Base-by-base conservation (phyloP, 306 rosid species). In the Rosa chinensis region DNA sequence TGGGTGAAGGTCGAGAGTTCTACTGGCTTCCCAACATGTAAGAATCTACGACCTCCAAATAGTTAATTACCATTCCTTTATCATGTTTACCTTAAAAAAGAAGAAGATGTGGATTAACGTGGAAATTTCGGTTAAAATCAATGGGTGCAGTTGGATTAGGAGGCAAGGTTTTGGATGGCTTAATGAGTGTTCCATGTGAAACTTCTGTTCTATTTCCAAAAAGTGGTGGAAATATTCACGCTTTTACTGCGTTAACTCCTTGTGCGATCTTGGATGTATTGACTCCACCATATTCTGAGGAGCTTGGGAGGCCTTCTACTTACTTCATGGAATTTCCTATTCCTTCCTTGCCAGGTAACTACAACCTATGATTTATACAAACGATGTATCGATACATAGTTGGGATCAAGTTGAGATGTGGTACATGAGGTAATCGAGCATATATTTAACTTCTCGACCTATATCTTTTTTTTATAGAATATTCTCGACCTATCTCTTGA, bases 211-310 rank as follows among this genome's bases (percentile, higher is more conserved):
- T 89, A 32, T 91, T 85, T 82, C 97, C 97, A 69, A 82, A 76
- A 66, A 83, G 88, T 69, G 97, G 97, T 20, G 97, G 97, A 4
- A 91, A 91, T 81, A 86, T 91, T 68, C 97, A 91, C 77, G 82
- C 86, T 32, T 89, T 91, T 70, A 86, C 79, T 0, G 92, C 93
- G 10, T 61, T 89, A 75, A 86, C 90, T 47, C 77, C 89, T 1
- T 88, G 90, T 78, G 93, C 93, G 11, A 83, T 89, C 6, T 74
- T 91, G 20, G 97, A 91, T 72, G 93, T 91, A 70, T 79, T 89
- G 28, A 56, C 92, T 53, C 97, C 97, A 10, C 93, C 97, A 0
- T 91, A 91, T 84, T 86, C 90, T 48, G 66, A 86, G 28, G 84
- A 88, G 8, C 80, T 69, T 69, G 91, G 83, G 77, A 88, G 97